Evolutionary conservation across 176 grass and related monocot species (phyloP).

Genomic region (Musa beccarii): DNA sequence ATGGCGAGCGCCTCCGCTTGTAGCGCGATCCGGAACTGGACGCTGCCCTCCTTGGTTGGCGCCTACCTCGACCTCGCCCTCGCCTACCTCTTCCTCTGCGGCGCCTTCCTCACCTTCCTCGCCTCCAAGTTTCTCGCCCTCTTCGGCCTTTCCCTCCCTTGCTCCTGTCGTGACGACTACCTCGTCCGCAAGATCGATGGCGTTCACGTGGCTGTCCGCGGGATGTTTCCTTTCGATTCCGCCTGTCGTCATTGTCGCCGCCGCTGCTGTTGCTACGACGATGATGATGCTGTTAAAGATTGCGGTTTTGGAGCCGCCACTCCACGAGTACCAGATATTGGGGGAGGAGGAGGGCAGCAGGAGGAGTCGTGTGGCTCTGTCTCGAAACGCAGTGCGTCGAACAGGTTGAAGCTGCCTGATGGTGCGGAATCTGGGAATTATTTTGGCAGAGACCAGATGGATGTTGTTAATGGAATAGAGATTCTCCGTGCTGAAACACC

Average conservation of each 20-base stretch:
- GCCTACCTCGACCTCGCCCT: conserved; percentile 30
- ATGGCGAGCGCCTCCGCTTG: not conserved
- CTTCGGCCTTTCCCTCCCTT: conserved; percentile 30
- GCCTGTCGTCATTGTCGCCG: not conserved
- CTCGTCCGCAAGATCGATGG: conserved; percentile 15
- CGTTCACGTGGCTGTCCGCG: conserved; percentile 26
- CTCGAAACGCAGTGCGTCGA: not conserved
- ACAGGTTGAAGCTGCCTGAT: not conserved
- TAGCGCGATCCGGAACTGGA: conserved; percentile 30
- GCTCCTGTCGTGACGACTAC: conserved; percentile 25
- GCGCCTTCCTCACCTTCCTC: conserved; percentile 26
- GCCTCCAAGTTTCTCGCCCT: conserved; percentile 37
- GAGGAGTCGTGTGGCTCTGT: not conserved
- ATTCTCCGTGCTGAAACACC: not conserved
- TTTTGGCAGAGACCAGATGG: not conserved
- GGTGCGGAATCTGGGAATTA: not conserved
- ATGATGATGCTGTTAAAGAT: not conserved
- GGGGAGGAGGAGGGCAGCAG: not conserved
- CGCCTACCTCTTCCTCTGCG: conserved; percentile 36
- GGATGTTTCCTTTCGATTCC: conserved; percentile 16
- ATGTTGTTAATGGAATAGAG: not conserved
- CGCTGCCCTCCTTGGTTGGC: conserved; percentile 22
- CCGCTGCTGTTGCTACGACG: not conserved
- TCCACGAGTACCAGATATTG: not conserved
- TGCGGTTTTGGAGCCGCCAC: not conserved